phyloP scores from a whole-genome alignment of 441 rosid species.

The Brassica balearica region DNA sequence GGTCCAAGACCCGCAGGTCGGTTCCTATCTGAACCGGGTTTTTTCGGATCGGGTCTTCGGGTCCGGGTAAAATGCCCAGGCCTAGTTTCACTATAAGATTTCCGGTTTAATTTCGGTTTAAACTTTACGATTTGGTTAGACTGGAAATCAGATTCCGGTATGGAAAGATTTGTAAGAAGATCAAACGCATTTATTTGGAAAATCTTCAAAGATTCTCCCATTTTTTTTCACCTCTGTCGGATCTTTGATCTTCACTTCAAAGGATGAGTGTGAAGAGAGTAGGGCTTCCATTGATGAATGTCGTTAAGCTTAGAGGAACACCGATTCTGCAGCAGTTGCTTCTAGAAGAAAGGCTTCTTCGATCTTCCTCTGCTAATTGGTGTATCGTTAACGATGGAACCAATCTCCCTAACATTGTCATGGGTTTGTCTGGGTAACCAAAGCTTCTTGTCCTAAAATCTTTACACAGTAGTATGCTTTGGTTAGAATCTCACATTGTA shows the following conservation, averaged over 20 bases:
- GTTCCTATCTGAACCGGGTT: too few relatives aligned
- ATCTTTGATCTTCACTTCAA: neutral
- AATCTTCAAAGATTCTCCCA: neutral
- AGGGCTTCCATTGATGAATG: constrained; percentile 71
- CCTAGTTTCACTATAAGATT: constrained; percentile 12
- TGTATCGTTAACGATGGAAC: constrained; percentile 86
- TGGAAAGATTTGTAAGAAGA: neutral
- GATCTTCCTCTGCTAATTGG: constrained; percentile 70
- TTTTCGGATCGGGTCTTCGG: too few relatives aligned
- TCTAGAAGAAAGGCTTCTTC: constrained; percentile 75
- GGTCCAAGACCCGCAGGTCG: too few relatives aligned
- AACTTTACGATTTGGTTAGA: neutral
- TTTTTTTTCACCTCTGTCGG: neutral
- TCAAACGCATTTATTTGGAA: neutral
- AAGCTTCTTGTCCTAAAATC: neutral
- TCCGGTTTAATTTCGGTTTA: neutral
- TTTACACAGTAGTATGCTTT: too few relatives aligned
- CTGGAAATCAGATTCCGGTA: neutral
- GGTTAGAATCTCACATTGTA: too few relatives aligned
- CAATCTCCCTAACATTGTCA: constrained; percentile 62
- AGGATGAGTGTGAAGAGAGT: constrained; percentile 41
- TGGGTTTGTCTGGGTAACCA: constrained; percentile 77
- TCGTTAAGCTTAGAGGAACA: constrained; percentile 62
- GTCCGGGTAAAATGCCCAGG: too few relatives aligned
- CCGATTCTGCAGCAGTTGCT: constrained; percentile 72